Evolutionary conservation across 2,329 filamentous ascomycete species (phyloP).

Genomic region (Daldinia eschscholtzii): DNA sequence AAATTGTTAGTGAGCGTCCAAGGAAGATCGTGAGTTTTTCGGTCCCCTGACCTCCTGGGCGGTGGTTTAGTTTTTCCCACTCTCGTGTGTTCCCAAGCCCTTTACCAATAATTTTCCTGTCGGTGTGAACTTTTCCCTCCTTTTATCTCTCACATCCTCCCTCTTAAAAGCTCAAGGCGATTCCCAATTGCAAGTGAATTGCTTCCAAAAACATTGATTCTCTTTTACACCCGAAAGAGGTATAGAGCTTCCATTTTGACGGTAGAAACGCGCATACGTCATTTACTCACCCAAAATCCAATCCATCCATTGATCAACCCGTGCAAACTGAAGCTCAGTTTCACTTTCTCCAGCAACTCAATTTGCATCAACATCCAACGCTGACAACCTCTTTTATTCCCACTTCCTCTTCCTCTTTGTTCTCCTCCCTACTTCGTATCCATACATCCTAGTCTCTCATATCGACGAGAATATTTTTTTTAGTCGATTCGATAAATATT

Average conservation of each 20-base stretch:
- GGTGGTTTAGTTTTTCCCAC: slow-evolving; percentile 44
- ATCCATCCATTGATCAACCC: slow-evolving; percentile 27
- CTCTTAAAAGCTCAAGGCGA: slow-evolving; percentile 17
- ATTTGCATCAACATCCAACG: slow-evolving; percentile 8
- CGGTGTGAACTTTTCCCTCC: slow-evolving; percentile 20
- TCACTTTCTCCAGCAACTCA: not conserved
- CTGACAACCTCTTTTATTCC: slow-evolving; percentile 10
- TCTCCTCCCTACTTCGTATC: slow-evolving; percentile 15
- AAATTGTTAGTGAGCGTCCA: slow-evolving; percentile 41
- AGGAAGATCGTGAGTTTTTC: slow-evolving; percentile 47
- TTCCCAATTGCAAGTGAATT: slow-evolving; percentile 28
- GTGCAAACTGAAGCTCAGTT: slow-evolving; percentile 37
- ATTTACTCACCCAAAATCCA: slow-evolving; percentile 38
- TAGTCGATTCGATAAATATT: slow-evolving; percentile 4
- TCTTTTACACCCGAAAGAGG: slow-evolving; percentile 30
- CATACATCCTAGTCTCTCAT: slow-evolving; percentile 14
- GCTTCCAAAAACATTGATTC: slow-evolving; percentile 29
- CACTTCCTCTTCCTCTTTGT: not conserved
- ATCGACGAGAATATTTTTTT: slow-evolving; percentile 4
- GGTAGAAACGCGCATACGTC: slow-evolving; percentile 42
- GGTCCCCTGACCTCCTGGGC: slow-evolving; percentile 43
- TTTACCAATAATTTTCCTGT: slow-evolving; percentile 21
- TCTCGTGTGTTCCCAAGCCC: slow-evolving; percentile 36
- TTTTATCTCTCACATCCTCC: slow-evolving; percentile 19
- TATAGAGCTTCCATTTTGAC: slow-evolving; percentile 37